phyloP scores from a whole-genome alignment of 768 basidiomycete species.

The Austroboletus festivus region DNA sequence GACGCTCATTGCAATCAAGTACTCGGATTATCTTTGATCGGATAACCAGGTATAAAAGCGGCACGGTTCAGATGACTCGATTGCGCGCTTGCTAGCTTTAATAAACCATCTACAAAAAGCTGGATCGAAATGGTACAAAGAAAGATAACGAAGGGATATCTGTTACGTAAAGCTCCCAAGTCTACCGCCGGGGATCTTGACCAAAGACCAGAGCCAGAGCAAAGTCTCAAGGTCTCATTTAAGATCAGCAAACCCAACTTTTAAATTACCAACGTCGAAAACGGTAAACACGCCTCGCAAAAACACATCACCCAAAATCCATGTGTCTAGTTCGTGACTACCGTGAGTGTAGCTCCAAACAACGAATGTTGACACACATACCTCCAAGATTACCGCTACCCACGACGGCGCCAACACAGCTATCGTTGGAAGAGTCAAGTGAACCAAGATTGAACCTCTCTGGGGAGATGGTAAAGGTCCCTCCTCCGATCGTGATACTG shows the following conservation, averaged over 20 bases:
- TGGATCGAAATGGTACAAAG: neutral
- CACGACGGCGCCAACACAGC: constrained; percentile 21
- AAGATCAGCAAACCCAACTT: constrained; percentile 44
- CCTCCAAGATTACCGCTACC: constrained; percentile 16
- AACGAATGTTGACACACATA: constrained; percentile 12
- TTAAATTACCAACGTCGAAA: constrained; percentile 39
- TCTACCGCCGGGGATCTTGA: too few species aligned
- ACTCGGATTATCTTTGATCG: neutral
- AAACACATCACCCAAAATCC: constrained; percentile 41
- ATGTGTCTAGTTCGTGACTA: constrained; percentile 18
- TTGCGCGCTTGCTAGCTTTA: neutral
- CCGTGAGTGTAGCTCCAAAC: neutral
- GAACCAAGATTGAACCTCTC: neutral
- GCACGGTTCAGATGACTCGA: neutral
- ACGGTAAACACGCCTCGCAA: constrained; percentile 44
- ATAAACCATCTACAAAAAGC: neutral
- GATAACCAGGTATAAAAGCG: neutral
- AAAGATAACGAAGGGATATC: neutral
- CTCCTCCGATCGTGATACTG: neutral
- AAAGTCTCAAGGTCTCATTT: too few species aligned
- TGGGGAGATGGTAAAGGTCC: neutral
- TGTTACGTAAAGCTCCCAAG: neutral
- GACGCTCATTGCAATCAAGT: constrained; percentile 6
- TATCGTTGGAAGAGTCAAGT: constrained; percentile 1
- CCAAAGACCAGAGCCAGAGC: too few species aligned